These are phyloP conservation scores for Lobosporangium transversale DNA, from an alignment of 192 early-diverging fungal species.

Conservation along the genomic window DNA sequence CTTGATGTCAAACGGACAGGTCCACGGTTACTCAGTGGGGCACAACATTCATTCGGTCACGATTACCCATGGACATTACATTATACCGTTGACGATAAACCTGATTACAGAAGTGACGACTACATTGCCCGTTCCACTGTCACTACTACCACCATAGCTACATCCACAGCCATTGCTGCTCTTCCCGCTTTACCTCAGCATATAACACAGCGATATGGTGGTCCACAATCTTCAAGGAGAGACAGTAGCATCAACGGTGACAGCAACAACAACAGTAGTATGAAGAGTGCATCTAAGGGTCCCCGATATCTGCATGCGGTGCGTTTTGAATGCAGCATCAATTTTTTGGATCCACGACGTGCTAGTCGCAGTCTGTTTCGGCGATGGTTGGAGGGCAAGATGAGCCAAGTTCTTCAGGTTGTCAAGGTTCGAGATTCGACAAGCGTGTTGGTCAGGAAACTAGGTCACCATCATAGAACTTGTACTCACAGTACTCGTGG, in stretches of 20 bases:
- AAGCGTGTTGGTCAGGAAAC: neutral
- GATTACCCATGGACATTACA: slow-evolving; percentile 41
- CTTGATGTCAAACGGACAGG: slow-evolving; percentile 23
- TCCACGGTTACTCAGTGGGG: slow-evolving; percentile 2
- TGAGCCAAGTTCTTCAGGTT: slow-evolving; percentile 13
- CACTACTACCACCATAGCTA: no score
- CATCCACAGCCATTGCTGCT: no score
- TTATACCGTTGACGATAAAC: slow-evolving; percentile 16
- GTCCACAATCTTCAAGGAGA: no score
- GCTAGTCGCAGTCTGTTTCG: slow-evolving; percentile 33
- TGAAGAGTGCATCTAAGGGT: neutral
- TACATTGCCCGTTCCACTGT: no score
- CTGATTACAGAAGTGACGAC: no score
- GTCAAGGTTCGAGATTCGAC: neutral
- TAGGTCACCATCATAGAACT: neutral
- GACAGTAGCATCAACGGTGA: neutral
- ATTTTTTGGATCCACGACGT: slow-evolving; percentile 39
- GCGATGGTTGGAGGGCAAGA: slow-evolving; percentile 45
- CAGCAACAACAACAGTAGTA: neutral
- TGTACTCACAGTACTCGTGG: no score
- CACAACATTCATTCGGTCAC: slow-evolving; percentile 24
- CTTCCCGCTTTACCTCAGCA: no score
- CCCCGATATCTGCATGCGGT: slow-evolving; percentile 14
- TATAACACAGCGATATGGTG: no score
- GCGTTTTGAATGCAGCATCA: slow-evolving; percentile 46